Conservation (phyloP, 73 alveolate species). For the Breviolum minutum region DNA sequence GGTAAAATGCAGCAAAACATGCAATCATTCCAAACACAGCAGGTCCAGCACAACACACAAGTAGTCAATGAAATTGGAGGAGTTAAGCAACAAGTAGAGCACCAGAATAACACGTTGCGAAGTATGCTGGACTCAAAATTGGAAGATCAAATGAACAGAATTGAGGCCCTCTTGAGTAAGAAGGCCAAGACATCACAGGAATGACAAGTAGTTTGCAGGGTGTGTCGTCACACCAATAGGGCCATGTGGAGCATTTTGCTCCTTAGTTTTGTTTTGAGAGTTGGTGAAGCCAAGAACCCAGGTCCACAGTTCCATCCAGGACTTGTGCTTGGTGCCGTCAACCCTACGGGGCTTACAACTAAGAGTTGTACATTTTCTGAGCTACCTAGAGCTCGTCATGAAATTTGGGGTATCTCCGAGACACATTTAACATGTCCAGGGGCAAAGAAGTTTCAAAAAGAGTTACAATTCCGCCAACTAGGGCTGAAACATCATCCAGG, state of each 20-base stretch:
- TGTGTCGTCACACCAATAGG: background rate
- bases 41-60: background rate
- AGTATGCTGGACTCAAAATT: background rate
- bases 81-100: background rate
- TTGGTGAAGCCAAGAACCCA: background rate
- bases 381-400: background rate
- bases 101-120: background rate
- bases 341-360: background rate
- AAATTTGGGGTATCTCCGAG: background rate
- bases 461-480: too few species aligned
- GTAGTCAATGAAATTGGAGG: background rate
- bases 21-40: background rate
- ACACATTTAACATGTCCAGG: background rate
- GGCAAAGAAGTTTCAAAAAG: background rate
- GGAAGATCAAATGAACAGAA: background rate
- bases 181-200: background rate
- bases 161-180: background rate
- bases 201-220: background rate
- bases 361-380: background rate
- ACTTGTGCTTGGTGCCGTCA: background rate
- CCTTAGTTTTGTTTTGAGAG: background rate
- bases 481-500: background rate
- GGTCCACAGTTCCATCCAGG: background rate
- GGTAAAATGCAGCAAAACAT: background rate
- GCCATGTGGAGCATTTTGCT: background rate